Percentiles rank a stretch among this genome's conserved stretches.
Evolutionary conservation across 352 stramenopile genomes (phyloP).

Genomic region (Phytophthora hybrid): DNA sequence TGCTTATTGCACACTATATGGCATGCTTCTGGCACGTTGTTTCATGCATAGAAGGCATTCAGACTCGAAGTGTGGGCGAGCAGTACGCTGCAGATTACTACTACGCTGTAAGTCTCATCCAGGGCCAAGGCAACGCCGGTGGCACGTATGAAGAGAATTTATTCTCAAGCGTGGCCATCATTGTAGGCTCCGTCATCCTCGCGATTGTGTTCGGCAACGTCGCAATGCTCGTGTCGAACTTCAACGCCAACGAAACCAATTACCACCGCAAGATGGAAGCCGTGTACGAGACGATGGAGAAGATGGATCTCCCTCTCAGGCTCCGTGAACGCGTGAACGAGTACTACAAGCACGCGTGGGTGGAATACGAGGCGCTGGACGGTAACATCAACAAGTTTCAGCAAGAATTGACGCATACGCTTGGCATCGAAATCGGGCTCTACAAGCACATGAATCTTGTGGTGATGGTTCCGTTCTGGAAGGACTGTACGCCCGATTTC

Average conservation of each 20-base stretch:
- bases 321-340: slow-evolving; percentile 44
- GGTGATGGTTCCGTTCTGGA: slow-evolving; percentile 45
- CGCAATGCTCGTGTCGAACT: slow-evolving; percentile 56
- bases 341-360: slow-evolving; percentile 55
- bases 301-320: slow-evolving; percentile 41
- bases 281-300: slow-evolving; percentile 59
- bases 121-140: slow-evolving; percentile 47
- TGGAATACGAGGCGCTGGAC: slow-evolving; percentile 50
- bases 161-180: slow-evolving; percentile 40
- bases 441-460: slow-evolving; percentile 50
- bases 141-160: slow-evolving; percentile 32
- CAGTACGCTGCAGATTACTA: slow-evolving; percentile 46
- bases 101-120: slow-evolving; percentile 40
- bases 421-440: slow-evolving; percentile 49
- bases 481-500: slow-evolving; percentile 47
- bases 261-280: slow-evolving; percentile 69
- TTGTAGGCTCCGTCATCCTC: slow-evolving; percentile 54
- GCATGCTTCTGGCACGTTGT: slow-evolving; percentile 39
- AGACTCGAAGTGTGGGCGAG: neutral
- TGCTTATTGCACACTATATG: slow-evolving; percentile 1
- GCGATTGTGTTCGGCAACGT: slow-evolving; percentile 66
- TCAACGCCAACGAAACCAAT: slow-evolving; percentile 48
- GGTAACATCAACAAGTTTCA: slow-evolving; percentile 45
- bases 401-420: slow-evolving; percentile 43
- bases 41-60: neutral